phyloP scores from a whole-genome alignment of 1,139 yeast genomes.

The Eremothecium cymbalariae region DNA sequence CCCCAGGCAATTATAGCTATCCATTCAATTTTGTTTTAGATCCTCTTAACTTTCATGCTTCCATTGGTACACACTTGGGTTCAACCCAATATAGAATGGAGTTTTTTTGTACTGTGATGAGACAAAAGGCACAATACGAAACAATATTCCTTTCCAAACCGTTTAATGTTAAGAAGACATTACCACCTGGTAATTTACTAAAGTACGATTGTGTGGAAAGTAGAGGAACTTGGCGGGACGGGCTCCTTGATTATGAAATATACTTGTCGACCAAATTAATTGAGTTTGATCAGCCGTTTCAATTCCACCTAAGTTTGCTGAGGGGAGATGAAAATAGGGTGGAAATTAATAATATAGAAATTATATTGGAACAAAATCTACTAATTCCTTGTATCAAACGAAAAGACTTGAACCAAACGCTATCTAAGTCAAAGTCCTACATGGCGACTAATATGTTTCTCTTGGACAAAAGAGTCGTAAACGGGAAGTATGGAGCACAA shows the following conservation, averaged over 20 bases:
- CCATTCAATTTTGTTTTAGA: constrained; percentile 19
- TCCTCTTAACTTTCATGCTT: constrained; percentile 17
- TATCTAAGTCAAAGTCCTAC: constrained; percentile 6
- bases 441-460: constrained; percentile 7
- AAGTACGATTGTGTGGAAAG: constrained; percentile 7
- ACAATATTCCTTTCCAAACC: constrained; percentile 18
- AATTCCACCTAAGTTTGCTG: constrained; percentile 13
- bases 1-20: constrained; percentile 17
- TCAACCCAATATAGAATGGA: constrained; percentile 21
- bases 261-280: constrained; percentile 15
- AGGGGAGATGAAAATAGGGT: constrained; percentile 6
- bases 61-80: constrained; percentile 16
- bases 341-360: constrained; percentile 7
- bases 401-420: not conserved
- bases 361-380: constrained; percentile 12
- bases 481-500: not conserved
- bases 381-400: constrained; percentile 15
- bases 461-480: constrained; percentile 1
- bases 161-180: constrained; percentile 16
- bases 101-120: constrained; percentile 13
- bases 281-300: constrained; percentile 17
- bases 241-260: constrained; percentile 13
- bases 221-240: constrained; percentile 11
- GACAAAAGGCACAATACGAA: constrained; percentile 12
- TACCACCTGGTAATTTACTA: constrained; percentile 11